These are phyloP conservation scores for Luzula sylvatica DNA, from an alignment of 176 grass and related monocot species.

Conservation along the genomic window DNA sequence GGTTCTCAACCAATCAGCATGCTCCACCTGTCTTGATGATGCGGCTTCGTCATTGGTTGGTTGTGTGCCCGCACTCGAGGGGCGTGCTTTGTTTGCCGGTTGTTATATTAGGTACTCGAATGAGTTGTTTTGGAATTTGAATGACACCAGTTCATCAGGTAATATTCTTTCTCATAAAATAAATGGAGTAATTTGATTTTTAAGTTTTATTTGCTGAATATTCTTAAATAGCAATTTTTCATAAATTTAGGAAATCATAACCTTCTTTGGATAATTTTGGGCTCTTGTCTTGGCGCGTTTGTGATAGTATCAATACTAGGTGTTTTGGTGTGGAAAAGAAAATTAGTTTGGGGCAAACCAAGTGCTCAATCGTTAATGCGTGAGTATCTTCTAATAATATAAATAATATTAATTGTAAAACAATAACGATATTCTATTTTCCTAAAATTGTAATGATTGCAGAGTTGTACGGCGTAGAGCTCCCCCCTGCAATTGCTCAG, in stretches of 20 bases:
- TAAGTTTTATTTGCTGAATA: background rate
- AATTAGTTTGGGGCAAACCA: slow-evolving; percentile 11
- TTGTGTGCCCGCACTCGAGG: slow-evolving; percentile 56
- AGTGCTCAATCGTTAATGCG: slow-evolving; percentile 36
- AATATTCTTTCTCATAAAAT: background rate
- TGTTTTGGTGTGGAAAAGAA: slow-evolving; percentile 49
- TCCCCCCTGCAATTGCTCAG: slow-evolving; percentile 39
- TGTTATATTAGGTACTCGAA: slow-evolving; percentile 74
- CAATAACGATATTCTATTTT: background rate
- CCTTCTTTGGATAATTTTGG: slow-evolving; percentile 51
- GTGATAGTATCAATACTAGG: slow-evolving; percentile 30
- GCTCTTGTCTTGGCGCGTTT: slow-evolving; percentile 41
- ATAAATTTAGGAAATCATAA: slow-evolving; percentile 29
- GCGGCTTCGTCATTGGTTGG: slow-evolving; percentile 26
- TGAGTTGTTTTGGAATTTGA: slow-evolving; percentile 48
- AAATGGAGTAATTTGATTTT: background rate
- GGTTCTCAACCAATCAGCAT: slow-evolving; percentile 38
- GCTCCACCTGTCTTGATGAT: slow-evolving; percentile 47
- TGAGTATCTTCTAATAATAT: slow-evolving; percentile 25
- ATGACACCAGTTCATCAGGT: slow-evolving; percentile 39
- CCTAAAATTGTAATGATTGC: background rate
- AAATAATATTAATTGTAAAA: background rate
- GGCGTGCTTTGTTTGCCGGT: slow-evolving; percentile 49
- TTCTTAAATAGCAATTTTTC: background rate
- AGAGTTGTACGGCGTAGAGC: slow-evolving; percentile 42